Base-by-base conservation (phyloP, 2,329 filamentous ascomycete genomes). In the Didymella lethalis region DNA sequence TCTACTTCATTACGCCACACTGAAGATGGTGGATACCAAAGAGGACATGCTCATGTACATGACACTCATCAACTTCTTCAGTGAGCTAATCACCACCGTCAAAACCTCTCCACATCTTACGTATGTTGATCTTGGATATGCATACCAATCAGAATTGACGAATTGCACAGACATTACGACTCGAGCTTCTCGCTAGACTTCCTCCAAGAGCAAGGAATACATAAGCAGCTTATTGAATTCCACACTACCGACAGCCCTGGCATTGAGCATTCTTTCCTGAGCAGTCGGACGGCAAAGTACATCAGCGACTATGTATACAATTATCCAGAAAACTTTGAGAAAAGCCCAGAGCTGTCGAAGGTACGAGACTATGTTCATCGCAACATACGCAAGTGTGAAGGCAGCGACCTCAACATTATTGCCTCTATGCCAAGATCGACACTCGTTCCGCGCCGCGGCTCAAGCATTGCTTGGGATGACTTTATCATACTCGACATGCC, bases 11-110 rank as follows among this genome's bases (percentile, higher is more conserved):
- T 88, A 86, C 57, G 83, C 82, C 6, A 76, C 83, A 4, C 72
- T 79, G 48, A 77, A 80, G 41, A 87, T 88, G 84, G 81, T 87
- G 2, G 82, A 88, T 60, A 78, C 75, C 2, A 74, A 78, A 45
- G 80, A 81, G 31, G 86, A 88, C 67, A 79, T 87, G 3, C 75
- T 88, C 47, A 85, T 88, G 83, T 82, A 87, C 62, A 83, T 86
- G 75, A 85, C 82, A 5, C 74, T 87, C 41, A 77, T 88, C 59
- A 81, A 85, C 61, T 88, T 87, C 71, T 86, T 81, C 67, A 78
- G 81, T 20, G 80, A 83, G n/a, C 72, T 87, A 2, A 76, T 88
- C 29, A 76, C 77, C 31, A 79, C 80, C 2, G 75, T 77, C 45
- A 75, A 67, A 47, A 64, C 67, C 0, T 70, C 62, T 11, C 67